These are phyloP conservation scores for Botrytis deweyae DNA, from an alignment of 2,329 filamentous ascomycete genomes.

Conservation along the genomic window DNA sequence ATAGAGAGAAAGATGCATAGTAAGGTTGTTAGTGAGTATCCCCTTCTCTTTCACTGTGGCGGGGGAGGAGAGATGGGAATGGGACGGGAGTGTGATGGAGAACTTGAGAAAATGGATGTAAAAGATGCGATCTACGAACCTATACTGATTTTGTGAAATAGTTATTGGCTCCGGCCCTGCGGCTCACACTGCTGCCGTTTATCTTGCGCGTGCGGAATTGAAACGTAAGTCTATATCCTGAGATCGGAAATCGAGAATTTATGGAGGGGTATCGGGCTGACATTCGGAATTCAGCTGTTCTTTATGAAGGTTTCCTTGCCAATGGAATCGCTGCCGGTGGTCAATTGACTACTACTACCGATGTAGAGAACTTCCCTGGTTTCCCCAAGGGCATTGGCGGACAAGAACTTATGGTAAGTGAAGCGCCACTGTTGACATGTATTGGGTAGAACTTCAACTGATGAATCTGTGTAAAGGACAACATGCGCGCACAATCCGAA, in stretches of 20 bases:
- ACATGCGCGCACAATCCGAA: slow-evolving; percentile 88
- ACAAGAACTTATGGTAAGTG: slow-evolving; percentile 69
- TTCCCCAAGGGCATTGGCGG: slow-evolving; percentile 90
- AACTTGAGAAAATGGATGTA: background rate
- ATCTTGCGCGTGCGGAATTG: slow-evolving; percentile 90
- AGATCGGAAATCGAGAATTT: background rate
- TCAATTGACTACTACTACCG: slow-evolving; percentile 96
- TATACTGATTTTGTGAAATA: slow-evolving; percentile 38
- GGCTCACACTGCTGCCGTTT: slow-evolving; percentile 95
- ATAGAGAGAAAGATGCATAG: slow-evolving; percentile 73
- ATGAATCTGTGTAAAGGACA: slow-evolving; percentile 49
- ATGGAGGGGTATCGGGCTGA: slow-evolving; percentile 35
- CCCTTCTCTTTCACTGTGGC: background rate
- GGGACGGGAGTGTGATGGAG: background rate
- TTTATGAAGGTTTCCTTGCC: slow-evolving; percentile 98
- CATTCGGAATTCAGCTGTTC: slow-evolving; percentile 55
- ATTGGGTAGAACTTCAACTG: background rate
- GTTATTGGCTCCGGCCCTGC: slow-evolving; percentile 93
- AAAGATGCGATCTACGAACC: background rate
- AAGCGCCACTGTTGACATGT: background rate
- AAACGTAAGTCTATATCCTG: slow-evolving; percentile 54
- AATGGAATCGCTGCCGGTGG: slow-evolving; percentile 95
- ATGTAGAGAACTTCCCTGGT: slow-evolving; percentile 97
- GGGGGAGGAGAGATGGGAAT: background rate
- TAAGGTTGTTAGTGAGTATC: slow-evolving; percentile 79